Conservation (phyloP, 192 early-diverging fungal species). For the Umbelopsis vinacea region DNA sequence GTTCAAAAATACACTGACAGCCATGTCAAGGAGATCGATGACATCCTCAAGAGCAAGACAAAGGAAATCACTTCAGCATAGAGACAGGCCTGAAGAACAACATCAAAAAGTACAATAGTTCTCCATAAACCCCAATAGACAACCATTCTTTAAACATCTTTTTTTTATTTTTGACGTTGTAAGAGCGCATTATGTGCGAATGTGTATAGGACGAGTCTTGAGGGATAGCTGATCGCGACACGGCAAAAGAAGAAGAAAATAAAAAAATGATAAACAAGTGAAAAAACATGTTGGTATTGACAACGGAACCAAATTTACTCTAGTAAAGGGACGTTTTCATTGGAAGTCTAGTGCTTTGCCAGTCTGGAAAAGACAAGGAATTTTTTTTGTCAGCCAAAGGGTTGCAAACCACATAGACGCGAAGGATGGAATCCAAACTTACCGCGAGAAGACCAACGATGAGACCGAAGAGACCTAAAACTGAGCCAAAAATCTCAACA, state of each 20-base stretch:
- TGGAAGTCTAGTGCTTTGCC: slow-evolving; percentile 45
- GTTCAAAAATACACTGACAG: slow-evolving; percentile 5
- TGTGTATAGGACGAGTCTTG: background rate
- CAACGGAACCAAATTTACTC: slow-evolving; percentile 2
- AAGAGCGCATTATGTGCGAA: slow-evolving; percentile 6
- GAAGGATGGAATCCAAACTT: slow-evolving; percentile 18
- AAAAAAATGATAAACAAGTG: slow-evolving; percentile 15
- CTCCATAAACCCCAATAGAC: background rate
- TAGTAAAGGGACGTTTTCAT: slow-evolving; percentile 16
- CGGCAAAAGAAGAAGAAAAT: background rate
- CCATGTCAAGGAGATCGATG: slow-evolving; percentile 15
- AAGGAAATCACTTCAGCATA: slow-evolving; percentile 17
- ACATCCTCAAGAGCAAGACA: slow-evolving; percentile 15
- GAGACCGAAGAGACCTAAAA: slow-evolving; percentile 95
- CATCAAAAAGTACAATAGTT: background rate
- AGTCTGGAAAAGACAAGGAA: slow-evolving; percentile 26
- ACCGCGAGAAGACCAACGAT: slow-evolving; percentile 91
- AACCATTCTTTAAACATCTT: background rate
- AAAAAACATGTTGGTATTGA: slow-evolving; percentile 11
- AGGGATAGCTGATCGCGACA: background rate
- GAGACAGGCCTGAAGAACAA: background rate
- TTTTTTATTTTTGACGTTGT: slow-evolving; percentile 1
- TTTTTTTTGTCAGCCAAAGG: background rate
- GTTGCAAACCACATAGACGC: background rate
- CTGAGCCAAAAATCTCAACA: slow-evolving; percentile 96